Conservation (phyloP, 2,329 filamentous ascomycete species). For the Cytospora paraplurivora region DNA sequence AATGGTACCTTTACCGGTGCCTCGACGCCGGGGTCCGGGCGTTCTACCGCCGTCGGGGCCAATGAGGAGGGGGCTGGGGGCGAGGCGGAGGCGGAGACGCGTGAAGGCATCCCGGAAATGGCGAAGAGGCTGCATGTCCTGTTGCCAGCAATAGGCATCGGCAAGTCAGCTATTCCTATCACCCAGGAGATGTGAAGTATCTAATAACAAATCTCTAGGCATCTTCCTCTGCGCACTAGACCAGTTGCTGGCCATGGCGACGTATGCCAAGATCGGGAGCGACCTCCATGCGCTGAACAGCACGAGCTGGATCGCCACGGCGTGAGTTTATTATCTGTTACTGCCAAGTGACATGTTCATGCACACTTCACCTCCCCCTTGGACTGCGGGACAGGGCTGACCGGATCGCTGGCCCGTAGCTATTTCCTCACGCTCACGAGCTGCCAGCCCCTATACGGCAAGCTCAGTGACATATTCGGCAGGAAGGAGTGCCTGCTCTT, state of each 20-base stretch:
- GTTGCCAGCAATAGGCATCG: constrained; percentile 43
- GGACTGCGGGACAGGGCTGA: constrained; percentile 1
- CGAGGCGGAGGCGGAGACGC: constrained; percentile 14
- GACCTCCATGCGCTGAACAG: constrained; percentile 74
- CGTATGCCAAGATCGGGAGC: constrained; percentile 76
- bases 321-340: too few species aligned
- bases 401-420: constrained; percentile 36
- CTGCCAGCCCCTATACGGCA: constrained; percentile 70
- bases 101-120: constrained; percentile 35
- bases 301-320: constrained; percentile 70
- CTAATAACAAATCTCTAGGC: too few species aligned
- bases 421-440: constrained; percentile 76
- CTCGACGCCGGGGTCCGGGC: constrained; percentile 1
- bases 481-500: constrained; percentile 67
- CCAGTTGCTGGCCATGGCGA: constrained; percentile 76
- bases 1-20: constrained; percentile 11
- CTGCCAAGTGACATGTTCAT: too few species aligned
- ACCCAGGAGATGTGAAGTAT: too few species aligned
- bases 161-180: constrained; percentile 17
- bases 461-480: constrained; percentile 58
- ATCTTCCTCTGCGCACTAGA: constrained; percentile 71
- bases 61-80: neutral
- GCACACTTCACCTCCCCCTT: too few species aligned
- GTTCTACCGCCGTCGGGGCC: neutral
- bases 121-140: constrained; percentile 43